Evolutionary conservation across 306 rosid species (phyloP), one percentile per base, ranked within the genome.

Genomic region (Vigna unguiculata): DNA sequence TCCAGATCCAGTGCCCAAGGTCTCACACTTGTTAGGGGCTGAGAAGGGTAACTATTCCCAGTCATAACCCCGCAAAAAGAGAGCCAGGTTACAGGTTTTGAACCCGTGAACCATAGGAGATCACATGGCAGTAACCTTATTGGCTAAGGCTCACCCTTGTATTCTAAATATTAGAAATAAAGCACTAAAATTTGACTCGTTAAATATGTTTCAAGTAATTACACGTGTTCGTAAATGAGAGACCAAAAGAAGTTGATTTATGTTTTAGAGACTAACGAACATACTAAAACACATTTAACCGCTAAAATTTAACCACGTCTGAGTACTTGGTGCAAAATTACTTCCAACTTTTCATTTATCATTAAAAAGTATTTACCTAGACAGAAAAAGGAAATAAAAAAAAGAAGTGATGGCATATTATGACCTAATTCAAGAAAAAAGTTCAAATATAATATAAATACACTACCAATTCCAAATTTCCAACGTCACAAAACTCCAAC

Each of bases 401-500:
- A 81, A 81, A 16, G 9, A 15, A 69, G 11, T 63, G 38, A 25
- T 2, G 22, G 45, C 22, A 61, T 61, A 30, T 24, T 54, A 20
- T 22, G 61, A 57, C 36, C 43, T 38, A 34, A 36, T 32, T 12
- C 19, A 69, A 40, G 13, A 34, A 69, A 28, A 66, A 46, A 51
- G 40, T 36, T 48, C 53, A 59, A 72, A 69, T 46, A 46, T 61
- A 32, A 68, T 51, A 64, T 32, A 58, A 17, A 58, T 34, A 53
- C 5, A 68, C 70, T 64, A 53, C 62, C 60, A 66, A 69, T 67
- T 60, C 76, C 59, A 58, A 41, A 65, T 65, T 65, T 19, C 51
- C 40, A 40, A 41, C 32, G 49, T 15, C 55, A 66, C 30, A 57
- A 30, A 75, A 76, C 46, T 60, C 79, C 60, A 72, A 53, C 43